Evolutionary conservation across 805 yeast species (phyloP), one percentile per base, ranked within the genome.

Genomic region (Cyberlindnera euphorbiae): DNA sequence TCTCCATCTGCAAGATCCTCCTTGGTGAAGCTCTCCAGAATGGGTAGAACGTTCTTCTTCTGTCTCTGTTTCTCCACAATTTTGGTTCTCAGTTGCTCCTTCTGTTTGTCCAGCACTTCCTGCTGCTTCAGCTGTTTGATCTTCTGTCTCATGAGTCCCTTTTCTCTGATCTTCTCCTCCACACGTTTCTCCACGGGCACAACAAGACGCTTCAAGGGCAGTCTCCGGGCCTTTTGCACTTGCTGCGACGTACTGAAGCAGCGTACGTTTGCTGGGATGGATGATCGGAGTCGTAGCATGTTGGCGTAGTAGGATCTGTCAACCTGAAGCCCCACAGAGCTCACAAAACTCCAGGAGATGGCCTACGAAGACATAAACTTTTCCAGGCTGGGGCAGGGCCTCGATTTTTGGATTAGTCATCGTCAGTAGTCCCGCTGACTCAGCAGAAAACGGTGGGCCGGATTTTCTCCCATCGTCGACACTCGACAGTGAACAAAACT

Each of bases 1-100:
- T 56, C 55, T n/a, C 66, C 45, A 7, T 62, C 58, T 34, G 60
- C 58, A 8, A 63, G 44, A 9, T 57, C 56, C 3, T 47, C 39
- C 32, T 56, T 63, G 7, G 52, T 62, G 6, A 52, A 52, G n/a
- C 30, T 32, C 26, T 47, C 45, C 8, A 52, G 32, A 1, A 49
- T 46, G 11, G 56, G 56, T 1, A 52, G 41, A 2, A 14, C 26
- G 18, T 19, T 23, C n/a, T 4, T 28, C 23, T 28, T 45, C 44
- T 14, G 22, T 19, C 9, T 19, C 22, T 32, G 27, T 17, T 16
- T 6, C 22, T 8, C 14, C 28, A 8, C 6, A n/a, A 35, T 23
- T 28, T 22, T 11, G 8, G 9, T 17, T 26, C 22, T 30, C 34
- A 13, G 29, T 33, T 21, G 21, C 26, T 34, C 15, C 24, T 13